Conservation (phyloP, 768 basidiomycete genomes). For the Boletus coccyginus region DNA sequence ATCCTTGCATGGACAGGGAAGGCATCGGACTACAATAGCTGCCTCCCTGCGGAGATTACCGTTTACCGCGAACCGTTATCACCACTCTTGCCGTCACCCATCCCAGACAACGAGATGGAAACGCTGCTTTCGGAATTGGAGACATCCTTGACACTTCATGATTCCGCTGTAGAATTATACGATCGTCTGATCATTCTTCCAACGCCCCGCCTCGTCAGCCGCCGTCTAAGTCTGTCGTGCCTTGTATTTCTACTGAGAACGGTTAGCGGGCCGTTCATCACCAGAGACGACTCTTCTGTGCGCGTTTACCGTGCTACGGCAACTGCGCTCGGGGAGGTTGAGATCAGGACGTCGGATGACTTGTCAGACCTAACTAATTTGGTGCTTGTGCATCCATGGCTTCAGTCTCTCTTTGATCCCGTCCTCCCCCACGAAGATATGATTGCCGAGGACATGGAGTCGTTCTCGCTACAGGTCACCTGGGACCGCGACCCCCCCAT, state of each 20-base stretch:
- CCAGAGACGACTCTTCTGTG: not conserved
- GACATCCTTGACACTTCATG: not conserved
- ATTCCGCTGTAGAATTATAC: conserved; percentile 11
- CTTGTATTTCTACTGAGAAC: conserved; percentile 12
- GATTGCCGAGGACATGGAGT: conserved; percentile 11
- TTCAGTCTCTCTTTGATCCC: conserved; percentile 13
- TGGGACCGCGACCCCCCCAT: not conserved
- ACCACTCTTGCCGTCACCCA: conserved; percentile 3
- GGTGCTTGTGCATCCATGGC: conserved; percentile 21
- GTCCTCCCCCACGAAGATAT: conserved; percentile 19
- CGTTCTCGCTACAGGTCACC: not conserved
- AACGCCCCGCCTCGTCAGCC: conserved; percentile 14
- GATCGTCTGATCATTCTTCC: conserved; percentile 11
- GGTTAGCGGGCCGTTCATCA: conserved; percentile 4
- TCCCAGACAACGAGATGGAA: conserved; percentile 11
- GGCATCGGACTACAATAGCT: conserved; percentile 23
- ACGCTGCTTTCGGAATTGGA: conserved; percentile 1
- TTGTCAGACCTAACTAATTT: conserved; percentile 4
- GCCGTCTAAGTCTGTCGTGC: conserved; percentile 13
- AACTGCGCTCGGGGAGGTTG: conserved; percentile 2
- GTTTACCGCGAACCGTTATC: conserved; percentile 12
- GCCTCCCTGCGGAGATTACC: conserved; percentile 18
- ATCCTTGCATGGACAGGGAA: conserved; percentile 21
- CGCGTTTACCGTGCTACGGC: conserved; percentile 15
- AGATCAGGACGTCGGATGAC: conserved; percentile 13